Evolutionary conservation across 1,139 yeast species (phyloP).

Genomic region (Nadsonia commutata): DNA sequence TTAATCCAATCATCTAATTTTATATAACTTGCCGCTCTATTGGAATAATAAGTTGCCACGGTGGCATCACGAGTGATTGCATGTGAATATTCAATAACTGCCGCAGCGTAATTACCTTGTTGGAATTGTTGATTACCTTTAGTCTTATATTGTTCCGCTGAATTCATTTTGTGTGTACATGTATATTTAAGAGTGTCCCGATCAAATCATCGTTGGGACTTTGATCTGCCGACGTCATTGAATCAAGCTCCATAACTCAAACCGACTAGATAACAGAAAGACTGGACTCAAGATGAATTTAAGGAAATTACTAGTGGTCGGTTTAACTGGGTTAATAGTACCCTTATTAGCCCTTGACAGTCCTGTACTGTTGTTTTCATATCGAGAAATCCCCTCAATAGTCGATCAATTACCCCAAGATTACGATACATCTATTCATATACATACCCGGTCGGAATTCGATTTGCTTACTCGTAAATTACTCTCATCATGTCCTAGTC

Average conservation of each 20-base stretch:
- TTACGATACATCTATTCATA: background rate
- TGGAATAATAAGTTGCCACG: constrained; percentile 64
- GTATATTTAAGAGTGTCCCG: too few relatives aligned
- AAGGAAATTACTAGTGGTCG: too few relatives aligned
- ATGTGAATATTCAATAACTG: constrained; percentile 50
- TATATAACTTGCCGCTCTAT: constrained; percentile 70
- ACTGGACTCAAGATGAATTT: too few relatives aligned
- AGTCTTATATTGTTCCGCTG: constrained; percentile 8
- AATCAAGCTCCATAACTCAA: too few relatives aligned
- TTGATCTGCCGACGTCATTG: too few relatives aligned
- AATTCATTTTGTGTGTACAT: too few relatives aligned
- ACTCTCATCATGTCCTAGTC: background rate
- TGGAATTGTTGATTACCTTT: constrained; percentile 40
- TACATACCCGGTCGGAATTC: background rate
- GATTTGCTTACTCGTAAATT: background rate
- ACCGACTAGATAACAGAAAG: too few relatives aligned
- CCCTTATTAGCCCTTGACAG: too few relatives aligned
- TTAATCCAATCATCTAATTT: constrained; percentile 36
- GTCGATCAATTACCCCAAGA: background rate
- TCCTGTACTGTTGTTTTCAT: background rate
- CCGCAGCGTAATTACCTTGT: constrained; percentile 43
- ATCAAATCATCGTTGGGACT: too few relatives aligned
- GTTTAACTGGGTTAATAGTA: too few relatives aligned
- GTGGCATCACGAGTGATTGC: constrained; percentile 52
- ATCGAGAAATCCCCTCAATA: background rate